Conservation (phyloP, 352 stramenopile genomes). For the Thalassiosira livingstoniorum region DNA sequence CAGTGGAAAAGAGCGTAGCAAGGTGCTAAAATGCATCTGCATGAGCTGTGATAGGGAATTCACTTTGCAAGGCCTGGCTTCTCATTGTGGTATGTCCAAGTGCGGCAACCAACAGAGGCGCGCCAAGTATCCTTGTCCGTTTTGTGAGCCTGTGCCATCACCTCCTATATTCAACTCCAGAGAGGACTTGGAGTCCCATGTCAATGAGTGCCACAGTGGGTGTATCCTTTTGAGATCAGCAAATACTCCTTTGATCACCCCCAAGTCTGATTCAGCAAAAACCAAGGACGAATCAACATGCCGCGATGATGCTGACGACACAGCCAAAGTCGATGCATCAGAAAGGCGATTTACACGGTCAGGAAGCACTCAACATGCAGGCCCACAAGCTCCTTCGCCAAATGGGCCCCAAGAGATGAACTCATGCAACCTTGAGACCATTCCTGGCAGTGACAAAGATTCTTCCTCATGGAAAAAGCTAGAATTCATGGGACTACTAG, state of each 20-base stretch:
- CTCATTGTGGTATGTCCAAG: slow-evolving; percentile 59
- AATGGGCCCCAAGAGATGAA: not conserved
- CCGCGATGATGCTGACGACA: too few species aligned
- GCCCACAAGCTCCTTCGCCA: not conserved
- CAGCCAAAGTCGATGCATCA: too few species aligned
- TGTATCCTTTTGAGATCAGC: slow-evolving; percentile 23
- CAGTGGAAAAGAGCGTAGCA: too few species aligned
- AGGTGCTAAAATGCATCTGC: too few species aligned
- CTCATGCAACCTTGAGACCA: not conserved
- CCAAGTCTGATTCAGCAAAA: too few species aligned
- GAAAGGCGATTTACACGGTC: too few species aligned
- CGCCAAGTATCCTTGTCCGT: slow-evolving; percentile 62
- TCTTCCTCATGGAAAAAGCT: slow-evolving; percentile 47
- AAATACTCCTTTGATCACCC: not conserved
- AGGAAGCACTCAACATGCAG: not conserved
- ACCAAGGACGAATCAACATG: too few species aligned
- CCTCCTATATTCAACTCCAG: slow-evolving; percentile 44
- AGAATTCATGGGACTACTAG: slow-evolving; percentile 52
- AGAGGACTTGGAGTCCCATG: slow-evolving; percentile 44
- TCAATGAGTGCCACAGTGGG: slow-evolving; percentile 35
- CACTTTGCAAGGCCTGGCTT: slow-evolving; percentile 65
- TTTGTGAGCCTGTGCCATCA: slow-evolving; percentile 28
- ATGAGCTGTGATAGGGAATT: slow-evolving; percentile 51
- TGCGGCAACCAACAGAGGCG: slow-evolving; percentile 49
- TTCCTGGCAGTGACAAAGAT: not conserved